Evolutionary conservation across 208 protist species (phyloP).

Genomic region (Leishmania guyanensis): DNA sequence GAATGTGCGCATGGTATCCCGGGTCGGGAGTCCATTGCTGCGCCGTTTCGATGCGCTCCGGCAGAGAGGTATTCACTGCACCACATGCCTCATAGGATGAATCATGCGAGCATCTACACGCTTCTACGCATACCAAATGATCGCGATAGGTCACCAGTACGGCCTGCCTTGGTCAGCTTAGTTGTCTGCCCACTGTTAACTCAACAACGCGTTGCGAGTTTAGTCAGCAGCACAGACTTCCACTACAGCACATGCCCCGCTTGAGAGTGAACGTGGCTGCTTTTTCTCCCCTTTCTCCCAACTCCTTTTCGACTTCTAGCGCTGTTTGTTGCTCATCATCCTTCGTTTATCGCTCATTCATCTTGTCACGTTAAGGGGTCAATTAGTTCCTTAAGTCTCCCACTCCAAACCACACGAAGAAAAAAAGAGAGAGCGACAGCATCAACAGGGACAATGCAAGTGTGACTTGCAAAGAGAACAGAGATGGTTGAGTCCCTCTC

Average conservation of each 20-base stretch:
- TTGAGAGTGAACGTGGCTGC: neutral
- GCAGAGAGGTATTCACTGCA: neutral
- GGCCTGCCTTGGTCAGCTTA: neutral
- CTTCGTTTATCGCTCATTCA: neutral
- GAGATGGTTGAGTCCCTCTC: neutral
- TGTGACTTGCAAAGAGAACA: neutral
- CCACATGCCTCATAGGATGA: neutral
- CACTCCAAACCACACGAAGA: no score
- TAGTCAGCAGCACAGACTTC: neutral
- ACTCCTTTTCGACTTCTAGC: no score
- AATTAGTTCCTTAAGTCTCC: neutral
- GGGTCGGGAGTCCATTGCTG: neutral
- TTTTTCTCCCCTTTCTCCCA: neutral
- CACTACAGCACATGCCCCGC: neutral
- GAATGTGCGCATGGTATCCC: neutral
- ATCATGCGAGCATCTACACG: neutral
- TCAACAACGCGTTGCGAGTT: neutral
- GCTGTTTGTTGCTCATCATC: neutral
- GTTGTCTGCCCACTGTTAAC: neutral
- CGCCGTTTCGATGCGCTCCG: neutral
- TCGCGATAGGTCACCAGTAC: neutral
- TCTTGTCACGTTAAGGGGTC: neutral
- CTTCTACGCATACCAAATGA: neutral
- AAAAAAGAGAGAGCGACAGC: neutral
- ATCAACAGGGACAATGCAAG: neutral